phyloP scores from a whole-genome alignment of 257 asterid genomes.

The Solanum chiquidenum region DNA sequence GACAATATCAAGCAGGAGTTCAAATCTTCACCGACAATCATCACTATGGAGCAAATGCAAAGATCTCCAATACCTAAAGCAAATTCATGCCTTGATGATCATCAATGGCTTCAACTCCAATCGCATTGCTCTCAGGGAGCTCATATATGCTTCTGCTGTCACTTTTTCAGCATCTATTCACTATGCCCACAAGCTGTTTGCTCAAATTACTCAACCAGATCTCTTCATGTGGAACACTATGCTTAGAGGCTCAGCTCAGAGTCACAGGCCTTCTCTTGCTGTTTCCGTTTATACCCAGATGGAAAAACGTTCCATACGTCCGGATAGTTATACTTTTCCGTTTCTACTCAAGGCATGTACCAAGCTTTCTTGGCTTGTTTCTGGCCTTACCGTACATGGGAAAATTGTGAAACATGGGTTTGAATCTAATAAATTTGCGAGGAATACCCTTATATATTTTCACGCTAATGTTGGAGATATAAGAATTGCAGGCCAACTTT shows the following conservation, averaged over 20 bases:
- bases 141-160: slow-evolving; percentile 34
- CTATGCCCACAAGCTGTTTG: slow-evolving; percentile 58
- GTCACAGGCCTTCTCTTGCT: slow-evolving; percentile 41
- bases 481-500: slow-evolving; percentile 32
- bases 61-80: slow-evolving; percentile 30
- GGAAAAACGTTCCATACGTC: slow-evolving; percentile 24
- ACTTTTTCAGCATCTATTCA: slow-evolving; percentile 18
- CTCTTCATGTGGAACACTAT: slow-evolving; percentile 63
- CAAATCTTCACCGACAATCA: slow-evolving; percentile 21
- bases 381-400: slow-evolving; percentile 47
- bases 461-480: slow-evolving; percentile 62
- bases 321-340: slow-evolving; percentile 55
- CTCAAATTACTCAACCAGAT: slow-evolving; percentile 47
- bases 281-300: slow-evolving; percentile 29
- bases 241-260: slow-evolving; percentile 77
- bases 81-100: slow-evolving; percentile 36
- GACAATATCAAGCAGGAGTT: slow-evolving; percentile 22
- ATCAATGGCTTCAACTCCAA: slow-evolving; percentile 29
- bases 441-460: slow-evolving; percentile 58
- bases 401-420: slow-evolving; percentile 54
- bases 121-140: slow-evolving; percentile 29
- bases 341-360: slow-evolving; percentile 58
- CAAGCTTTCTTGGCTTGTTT: slow-evolving; percentile 43
- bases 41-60: slow-evolving; percentile 41
- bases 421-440: slow-evolving; percentile 44